Evolutionary conservation across 148 eudicot genomes (phyloP).

Genomic region (Camellia granthamiana): DNA sequence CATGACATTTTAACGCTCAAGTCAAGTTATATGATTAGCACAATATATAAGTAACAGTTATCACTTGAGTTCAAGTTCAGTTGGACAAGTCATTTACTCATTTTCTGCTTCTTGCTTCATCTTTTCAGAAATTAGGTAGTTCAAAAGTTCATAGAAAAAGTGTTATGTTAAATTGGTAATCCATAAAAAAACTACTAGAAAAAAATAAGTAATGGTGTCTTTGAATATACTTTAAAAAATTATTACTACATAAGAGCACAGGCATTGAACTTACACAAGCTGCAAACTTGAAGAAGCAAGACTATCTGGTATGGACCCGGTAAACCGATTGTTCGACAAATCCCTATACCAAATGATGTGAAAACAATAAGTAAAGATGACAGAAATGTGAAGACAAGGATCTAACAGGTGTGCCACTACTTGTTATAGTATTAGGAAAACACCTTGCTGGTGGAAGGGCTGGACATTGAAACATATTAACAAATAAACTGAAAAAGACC

Average conservation of each 20-base stretch:
- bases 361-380: neutral
- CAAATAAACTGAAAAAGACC: conserved; percentile 3
- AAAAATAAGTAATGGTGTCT: too few relatives aligned
- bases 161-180: too few relatives aligned
- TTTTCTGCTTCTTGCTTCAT: too few relatives aligned
- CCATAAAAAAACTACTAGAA: too few relatives aligned
- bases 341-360: conserved; percentile 40
- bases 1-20: neutral
- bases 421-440: too few relatives aligned
- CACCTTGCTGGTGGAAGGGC: neutral
- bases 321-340: conserved; percentile 65
- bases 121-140: neutral
- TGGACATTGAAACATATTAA: neutral
- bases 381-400: neutral
- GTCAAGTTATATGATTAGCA: neutral
- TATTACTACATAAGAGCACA: neutral
- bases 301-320: conserved; percentile 73
- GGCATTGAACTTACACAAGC: conserved; percentile 67
- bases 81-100: neutral
- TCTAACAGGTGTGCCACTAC: neutral
- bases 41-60: neutral
- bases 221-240: too few relatives aligned
- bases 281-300: conserved; percentile 64
- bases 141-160: neutral
- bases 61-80: neutral